A percentile compares a stretch with the other conserved stretches of the same genome.
phyloP scores from a whole-genome alignment of 2,329 filamentous ascomycete genomes.

The Phaeophleospora eucalypticola region DNA sequence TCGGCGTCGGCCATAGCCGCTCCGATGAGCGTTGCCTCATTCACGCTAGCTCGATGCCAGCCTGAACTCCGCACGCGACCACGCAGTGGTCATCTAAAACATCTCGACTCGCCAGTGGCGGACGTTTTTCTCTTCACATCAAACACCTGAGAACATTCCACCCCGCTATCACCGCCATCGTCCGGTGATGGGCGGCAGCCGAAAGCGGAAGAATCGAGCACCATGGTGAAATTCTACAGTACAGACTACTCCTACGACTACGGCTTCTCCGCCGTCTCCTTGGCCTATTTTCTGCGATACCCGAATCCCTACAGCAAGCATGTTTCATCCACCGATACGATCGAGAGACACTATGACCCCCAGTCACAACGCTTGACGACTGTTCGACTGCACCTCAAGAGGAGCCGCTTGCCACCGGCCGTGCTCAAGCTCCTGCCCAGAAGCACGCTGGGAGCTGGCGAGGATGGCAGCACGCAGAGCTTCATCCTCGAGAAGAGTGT shows the following conservation, averaged over 20 bases:
- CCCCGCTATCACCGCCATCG: slow-evolving; percentile 8
- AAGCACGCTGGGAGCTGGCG: slow-evolving; percentile 58
- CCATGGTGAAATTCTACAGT: slow-evolving; percentile 52
- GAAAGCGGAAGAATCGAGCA: slow-evolving; percentile 10
- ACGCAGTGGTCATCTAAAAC: background rate
- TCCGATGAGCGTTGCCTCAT: background rate
- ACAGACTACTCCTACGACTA: slow-evolving; percentile 69
- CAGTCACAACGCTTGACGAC: slow-evolving; percentile 71
- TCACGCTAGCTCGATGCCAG: background rate
- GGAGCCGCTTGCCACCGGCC: slow-evolving; percentile 69
- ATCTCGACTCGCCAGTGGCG: background rate
- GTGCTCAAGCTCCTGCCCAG: slow-evolving; percentile 71
- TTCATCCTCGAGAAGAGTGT: slow-evolving; percentile 78
- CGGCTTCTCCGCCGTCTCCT: slow-evolving; percentile 77
- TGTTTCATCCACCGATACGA: slow-evolving; percentile 78
- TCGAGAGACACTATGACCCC: slow-evolving; percentile 68
- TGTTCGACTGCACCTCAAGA: slow-evolving; percentile 76
- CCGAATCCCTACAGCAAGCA: slow-evolving; percentile 81
- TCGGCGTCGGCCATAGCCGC: background rate
- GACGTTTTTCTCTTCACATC: background rate
- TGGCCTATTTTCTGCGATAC: slow-evolving; percentile 86
- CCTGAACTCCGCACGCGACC: background rate
- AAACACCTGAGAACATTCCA: background rate
- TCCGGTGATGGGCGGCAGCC: slow-evolving; percentile 13
- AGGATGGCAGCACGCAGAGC: slow-evolving; percentile 61